Percentiles rank a stretch among this genome's conserved stretches.
These are phyloP conservation scores for Neocatenulostroma microsporum DNA, from an alignment of 2,329 filamentous ascomycete species.

Conservation along the genomic window DNA sequence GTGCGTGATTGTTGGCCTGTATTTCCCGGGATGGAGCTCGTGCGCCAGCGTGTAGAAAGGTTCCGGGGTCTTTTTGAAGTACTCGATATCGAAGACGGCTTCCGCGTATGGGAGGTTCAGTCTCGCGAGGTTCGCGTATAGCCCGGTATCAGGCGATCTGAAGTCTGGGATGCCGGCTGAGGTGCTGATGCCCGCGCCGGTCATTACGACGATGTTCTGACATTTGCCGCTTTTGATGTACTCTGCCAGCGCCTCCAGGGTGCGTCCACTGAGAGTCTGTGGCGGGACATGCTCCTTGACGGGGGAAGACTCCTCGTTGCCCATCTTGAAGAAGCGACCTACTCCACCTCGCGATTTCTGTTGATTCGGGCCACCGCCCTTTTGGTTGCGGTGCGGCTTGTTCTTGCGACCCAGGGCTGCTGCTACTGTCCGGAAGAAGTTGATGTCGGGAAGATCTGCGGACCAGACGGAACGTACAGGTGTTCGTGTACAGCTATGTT, in stretches of 20 bases:
- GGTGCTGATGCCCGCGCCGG: slow-evolving; percentile 72
- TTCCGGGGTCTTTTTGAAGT: slow-evolving; percentile 73
- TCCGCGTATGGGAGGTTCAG: slow-evolving; percentile 83
- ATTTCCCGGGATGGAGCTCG: slow-evolving; percentile 87
- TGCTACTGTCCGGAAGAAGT: slow-evolving; percentile 7
- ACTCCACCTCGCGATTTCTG: slow-evolving; percentile 20
- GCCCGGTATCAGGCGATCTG: slow-evolving; percentile 80
- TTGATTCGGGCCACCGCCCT: slow-evolving; percentile 19
- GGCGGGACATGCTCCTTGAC: slow-evolving; percentile 59
- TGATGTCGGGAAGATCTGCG: slow-evolving; percentile 1
- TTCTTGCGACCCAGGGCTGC: slow-evolving; percentile 46
- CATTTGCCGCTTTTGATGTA: slow-evolving; percentile 65
- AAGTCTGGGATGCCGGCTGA: slow-evolving; percentile 79
- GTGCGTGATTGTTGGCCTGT: slow-evolving; percentile 81
- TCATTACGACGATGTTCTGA: slow-evolving; percentile 74
- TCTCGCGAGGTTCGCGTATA: slow-evolving; percentile 85
- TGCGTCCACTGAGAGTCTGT: slow-evolving; percentile 58
- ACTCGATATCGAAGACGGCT: slow-evolving; percentile 87
- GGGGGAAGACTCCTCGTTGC: slow-evolving; percentile 67
- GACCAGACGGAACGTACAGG: too few species aligned
- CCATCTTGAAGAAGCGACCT: slow-evolving; percentile 55
- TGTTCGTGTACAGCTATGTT: too few species aligned
- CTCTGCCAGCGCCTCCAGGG: slow-evolving; percentile 66
- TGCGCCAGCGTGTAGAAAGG: slow-evolving; percentile 90
- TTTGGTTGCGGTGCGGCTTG: slow-evolving; percentile 35